Base-by-base conservation (phyloP, 257 asterid genomes). In the Solanum acaule region DNA sequence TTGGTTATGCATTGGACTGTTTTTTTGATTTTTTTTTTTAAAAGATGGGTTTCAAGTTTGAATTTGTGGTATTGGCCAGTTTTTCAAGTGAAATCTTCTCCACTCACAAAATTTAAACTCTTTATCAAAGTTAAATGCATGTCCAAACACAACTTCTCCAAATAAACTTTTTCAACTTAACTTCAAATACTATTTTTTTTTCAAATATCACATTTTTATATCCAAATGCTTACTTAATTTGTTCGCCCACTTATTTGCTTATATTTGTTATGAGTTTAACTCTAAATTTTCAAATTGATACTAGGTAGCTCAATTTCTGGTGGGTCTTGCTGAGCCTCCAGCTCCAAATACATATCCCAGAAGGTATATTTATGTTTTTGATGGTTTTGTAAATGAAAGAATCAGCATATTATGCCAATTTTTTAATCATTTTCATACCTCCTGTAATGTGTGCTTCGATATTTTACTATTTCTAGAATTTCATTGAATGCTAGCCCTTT, bases 301-400 rank as follows among this genome's bases (percentile, higher is more conserved):
- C 34, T 87, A 96, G 99, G 93, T 97, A 71, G 98, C 99, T 35
- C 98, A 96, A 86, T 96, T 96, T 92, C 96, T 96, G 38, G 95
- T 96, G 85, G 99, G 98, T 88, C 94, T 96, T 88, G 98, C 99
- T 15, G 98, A 95, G 91, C 95, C 94, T 88, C 91, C 97, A 40
- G 91, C 95, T 83, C 94, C 96, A 88, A 91, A 93, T 92, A 92
- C 95, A 86, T 86, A 94, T 90, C 99, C 98, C 29, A 94, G 93
- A 86, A 92, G 99, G 99, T 95, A 90, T 87, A 49, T 29, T 5
- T 82, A 29, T 82, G 70, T 31, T 82, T 82, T 18, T 6, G 34
- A 25, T 34, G 27, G 49, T 73, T 10, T 35, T 40, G 84, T 77
- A 77, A 81, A 27, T 42, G 67, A 79, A 44, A 44, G 67, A 25